Evolutionary conservation across 2,329 filamentous ascomycete genomes (phyloP).

Genomic region (Paracoccidioides lutzii): DNA sequence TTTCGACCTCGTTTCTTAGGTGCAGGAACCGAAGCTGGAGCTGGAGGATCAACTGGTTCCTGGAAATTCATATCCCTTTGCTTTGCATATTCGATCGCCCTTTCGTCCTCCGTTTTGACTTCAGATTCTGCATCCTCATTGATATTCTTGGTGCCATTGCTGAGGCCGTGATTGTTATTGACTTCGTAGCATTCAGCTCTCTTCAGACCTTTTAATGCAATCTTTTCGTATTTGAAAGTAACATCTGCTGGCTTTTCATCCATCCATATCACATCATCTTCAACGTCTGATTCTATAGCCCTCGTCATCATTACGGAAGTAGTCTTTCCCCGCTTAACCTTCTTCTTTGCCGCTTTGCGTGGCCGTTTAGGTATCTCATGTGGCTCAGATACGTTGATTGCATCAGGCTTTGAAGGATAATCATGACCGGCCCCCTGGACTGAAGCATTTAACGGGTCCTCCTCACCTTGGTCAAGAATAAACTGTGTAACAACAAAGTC

Average conservation of each 20-base stretch:
- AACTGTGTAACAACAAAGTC: neutral
- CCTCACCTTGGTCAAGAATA: neutral
- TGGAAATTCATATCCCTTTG: neutral
- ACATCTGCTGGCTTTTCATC: slow-evolving; percentile 16
- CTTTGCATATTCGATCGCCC: neutral
- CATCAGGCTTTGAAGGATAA: neutral
- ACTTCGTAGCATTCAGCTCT: neutral
- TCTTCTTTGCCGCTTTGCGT: slow-evolving; percentile 30
- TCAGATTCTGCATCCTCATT: slow-evolving; percentile 6
- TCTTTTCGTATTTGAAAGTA: slow-evolving; percentile 1
- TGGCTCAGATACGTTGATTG: neutral
- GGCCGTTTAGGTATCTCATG: slow-evolving; percentile 16
- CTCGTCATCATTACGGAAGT: slow-evolving; percentile 23
- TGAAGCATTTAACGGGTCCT: neutral
- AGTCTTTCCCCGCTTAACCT: slow-evolving; percentile 33
- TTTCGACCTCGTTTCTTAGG: slow-evolving; percentile 34
- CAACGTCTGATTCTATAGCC: slow-evolving; percentile 19
- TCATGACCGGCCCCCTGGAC: neutral
- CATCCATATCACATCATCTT: slow-evolving; percentile 32
- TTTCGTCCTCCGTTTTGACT: slow-evolving; percentile 3
- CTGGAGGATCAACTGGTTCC: neutral
- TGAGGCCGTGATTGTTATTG: neutral
- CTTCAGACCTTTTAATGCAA: neutral
- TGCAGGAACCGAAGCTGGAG: slow-evolving; percentile 5
- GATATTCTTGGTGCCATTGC: neutral